Conservation (phyloP, 129 eudicot genomes). For the Apium graveolens region DNA sequence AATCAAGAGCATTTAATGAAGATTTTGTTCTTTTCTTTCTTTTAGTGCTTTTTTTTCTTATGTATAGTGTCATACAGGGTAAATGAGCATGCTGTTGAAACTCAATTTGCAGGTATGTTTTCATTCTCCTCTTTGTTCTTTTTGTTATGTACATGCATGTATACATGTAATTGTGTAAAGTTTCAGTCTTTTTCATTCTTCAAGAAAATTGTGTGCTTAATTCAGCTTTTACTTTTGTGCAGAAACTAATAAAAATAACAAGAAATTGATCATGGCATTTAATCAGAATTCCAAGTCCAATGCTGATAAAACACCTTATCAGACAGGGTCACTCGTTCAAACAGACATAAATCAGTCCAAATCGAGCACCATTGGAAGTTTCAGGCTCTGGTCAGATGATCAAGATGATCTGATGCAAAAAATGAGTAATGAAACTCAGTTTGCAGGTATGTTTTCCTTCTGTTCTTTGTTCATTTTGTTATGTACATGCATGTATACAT, state of each 20-base stretch:
- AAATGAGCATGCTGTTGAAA: conserved; percentile 8
- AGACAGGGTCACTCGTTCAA: conserved; percentile 21
- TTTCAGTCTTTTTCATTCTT: not conserved
- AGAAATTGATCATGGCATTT: conserved; percentile 52
- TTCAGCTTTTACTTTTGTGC: not conserved
- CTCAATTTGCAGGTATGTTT: conserved; percentile 20
- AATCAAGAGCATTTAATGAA: not conserved
- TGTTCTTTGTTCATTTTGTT: not conserved
- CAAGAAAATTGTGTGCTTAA: not conserved
- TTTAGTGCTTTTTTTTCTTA: not conserved
- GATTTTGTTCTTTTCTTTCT: not conserved
- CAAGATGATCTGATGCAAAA: not conserved
- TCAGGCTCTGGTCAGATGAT: not conserved
- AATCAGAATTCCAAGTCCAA: conserved; percentile 38
- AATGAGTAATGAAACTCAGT: conserved; percentile 21
- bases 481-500: not conserved
- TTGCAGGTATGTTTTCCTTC: not conserved
- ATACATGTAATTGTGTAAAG: not conserved
- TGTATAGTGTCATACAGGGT: not conserved
- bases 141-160: not conserved
- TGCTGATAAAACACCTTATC: conserved; percentile 25
- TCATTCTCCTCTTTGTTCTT: not conserved
- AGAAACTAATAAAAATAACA: not conserved
- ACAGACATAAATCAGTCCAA: not conserved
- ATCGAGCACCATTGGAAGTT: not conserved